Evolutionary conservation across 2,329 filamentous ascomycete species (phyloP), one percentile per base, ranked within the genome.

Genomic region (Fusarium nisikadoi): DNA sequence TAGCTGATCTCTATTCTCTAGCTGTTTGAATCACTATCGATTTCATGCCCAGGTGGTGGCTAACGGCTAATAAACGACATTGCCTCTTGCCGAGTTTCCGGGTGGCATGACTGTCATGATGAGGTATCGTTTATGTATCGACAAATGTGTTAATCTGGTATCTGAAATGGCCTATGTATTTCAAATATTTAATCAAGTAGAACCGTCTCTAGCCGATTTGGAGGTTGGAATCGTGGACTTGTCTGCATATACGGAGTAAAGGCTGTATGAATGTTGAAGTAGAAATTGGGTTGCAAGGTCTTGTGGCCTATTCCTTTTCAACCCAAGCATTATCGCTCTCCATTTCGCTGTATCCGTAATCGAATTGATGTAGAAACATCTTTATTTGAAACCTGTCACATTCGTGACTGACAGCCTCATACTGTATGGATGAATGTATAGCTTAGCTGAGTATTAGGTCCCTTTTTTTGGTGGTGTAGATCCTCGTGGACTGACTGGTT

Each of bases 1-100:
- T 47, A 31, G 20, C 52, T 68, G 67, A 73, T 76, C 59, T 74
- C 71, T 45, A 58, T 41, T 76, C 59, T 74, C 68, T 45, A 58
- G 43, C 23, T n/a, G 39, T 53, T 53, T 58, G 46, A 46, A 39
- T 25, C 49, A 42, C 61, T 60, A 33, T 54, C 53, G 38, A 54
- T 62, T 47, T 49, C 45, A 45, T 27, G 33, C 20, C n/a, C 36
- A 25, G 33, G 39, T 8, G 17, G 47, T 50, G 46, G n/a, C 17
- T 35, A 35, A 35, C 47, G 33, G n/a, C 29, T 60, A 39, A 33
- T 29, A 29, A 29, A 16, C 41, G 38, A 60, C 27, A 46, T 50
- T 67, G 54, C 53, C 62, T 47, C 56, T 61, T 61, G 39, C 47
- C 43, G 50, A 54, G 46, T 41, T 39, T 55, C 54, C 50, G 36